Base-by-base conservation (phyloP, 2,329 filamentous ascomycete species). In the Aspergillus aculeatus region DNA sequence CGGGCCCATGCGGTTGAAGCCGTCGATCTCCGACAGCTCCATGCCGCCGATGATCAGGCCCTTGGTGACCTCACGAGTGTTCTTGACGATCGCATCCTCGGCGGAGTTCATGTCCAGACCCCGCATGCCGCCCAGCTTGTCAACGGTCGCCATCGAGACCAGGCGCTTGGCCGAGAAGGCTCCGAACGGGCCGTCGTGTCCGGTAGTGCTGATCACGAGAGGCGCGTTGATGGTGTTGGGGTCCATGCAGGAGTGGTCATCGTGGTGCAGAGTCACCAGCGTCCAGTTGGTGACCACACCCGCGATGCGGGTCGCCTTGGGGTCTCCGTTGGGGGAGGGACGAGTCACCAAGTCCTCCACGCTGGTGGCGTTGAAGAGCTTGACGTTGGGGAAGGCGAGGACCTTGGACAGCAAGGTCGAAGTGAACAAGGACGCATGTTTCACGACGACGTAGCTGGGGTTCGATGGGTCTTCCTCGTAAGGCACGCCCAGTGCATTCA, bases 201-300 rank as follows among this genome's bases (percentile, higher is more conserved):
- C 93, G 0, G 92, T 96, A 24, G 92, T 96, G 59, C 88, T 92
- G 80, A 97, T 90, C 72, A 96, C 82, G 60, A 96, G 77, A 1
- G 92, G 92, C 0, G 92, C 91, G 73, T 96, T 96, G 84, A 96
- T 96, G 70, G 92, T 96, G 85, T 95, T 96, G 67, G 92, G 92
- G 76, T 96, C 93, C 92, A 96, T 96, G 88, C 92, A 96, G 62
- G 86, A 90, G 81, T 96, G 92, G 75, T 94, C 90, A 73, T 92
- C 89, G 77, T 93, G 90, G 77, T 93, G 89, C 83, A 94, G 90
- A 48, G 88, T 86, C 52, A 96, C 92, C 26, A 96, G 84, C 1
- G 92, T 96, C 92, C 92, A 97, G 84, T 97, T 97, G 71, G 91
- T 96, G 57, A 97, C 93, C 1, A 96, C 92, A 69, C 92, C 92